Conservation (phyloP, 768 basidiomycete genomes). For the Leccinum longicurvipes region DNA sequence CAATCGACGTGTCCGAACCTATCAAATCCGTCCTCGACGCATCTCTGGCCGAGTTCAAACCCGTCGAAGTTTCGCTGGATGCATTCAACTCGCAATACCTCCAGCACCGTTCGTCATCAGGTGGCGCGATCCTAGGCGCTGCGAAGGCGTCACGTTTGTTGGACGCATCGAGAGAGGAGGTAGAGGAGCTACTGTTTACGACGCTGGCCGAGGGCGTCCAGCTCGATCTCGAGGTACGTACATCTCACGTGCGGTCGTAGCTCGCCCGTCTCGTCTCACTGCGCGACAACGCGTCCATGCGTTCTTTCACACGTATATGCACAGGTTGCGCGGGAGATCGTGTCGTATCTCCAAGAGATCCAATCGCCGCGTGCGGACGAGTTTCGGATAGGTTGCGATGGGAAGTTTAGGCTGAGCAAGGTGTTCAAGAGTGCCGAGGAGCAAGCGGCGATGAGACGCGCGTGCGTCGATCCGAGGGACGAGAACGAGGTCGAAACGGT, state of each 20-base stretch:
- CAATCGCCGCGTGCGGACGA: conserved; percentile 56
- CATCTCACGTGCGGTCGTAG: neutral
- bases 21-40: conserved; percentile 50
- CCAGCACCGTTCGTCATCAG: conserved; percentile 52
- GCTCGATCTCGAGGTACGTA: conserved; percentile 42
- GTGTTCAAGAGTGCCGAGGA: conserved; percentile 61
- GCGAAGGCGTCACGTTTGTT: conserved; percentile 55
- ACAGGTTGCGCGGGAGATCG: conserved; percentile 51
- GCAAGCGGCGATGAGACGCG: conserved; percentile 37
- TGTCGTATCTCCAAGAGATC: conserved; percentile 48
- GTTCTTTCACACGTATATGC: neutral
- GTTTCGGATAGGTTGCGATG: conserved; percentile 53
- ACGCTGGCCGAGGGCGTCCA: conserved; percentile 40
- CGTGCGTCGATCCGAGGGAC: conserved; percentile 20
- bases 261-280: neutral
- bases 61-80: conserved; percentile 55
- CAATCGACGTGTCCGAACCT: conserved; percentile 43
- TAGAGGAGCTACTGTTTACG: conserved; percentile 57
- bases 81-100: conserved; percentile 75
- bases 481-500: conserved; percentile 22
- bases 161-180: conserved; percentile 49
- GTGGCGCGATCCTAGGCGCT: conserved; percentile 55
- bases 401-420: conserved; percentile 58
- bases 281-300: neutral
- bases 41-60: conserved; percentile 48